These are phyloP conservation scores for Atkinsonella hypoxylon DNA, from an alignment of 2,329 filamentous ascomycete genomes.

Conservation along the genomic window DNA sequence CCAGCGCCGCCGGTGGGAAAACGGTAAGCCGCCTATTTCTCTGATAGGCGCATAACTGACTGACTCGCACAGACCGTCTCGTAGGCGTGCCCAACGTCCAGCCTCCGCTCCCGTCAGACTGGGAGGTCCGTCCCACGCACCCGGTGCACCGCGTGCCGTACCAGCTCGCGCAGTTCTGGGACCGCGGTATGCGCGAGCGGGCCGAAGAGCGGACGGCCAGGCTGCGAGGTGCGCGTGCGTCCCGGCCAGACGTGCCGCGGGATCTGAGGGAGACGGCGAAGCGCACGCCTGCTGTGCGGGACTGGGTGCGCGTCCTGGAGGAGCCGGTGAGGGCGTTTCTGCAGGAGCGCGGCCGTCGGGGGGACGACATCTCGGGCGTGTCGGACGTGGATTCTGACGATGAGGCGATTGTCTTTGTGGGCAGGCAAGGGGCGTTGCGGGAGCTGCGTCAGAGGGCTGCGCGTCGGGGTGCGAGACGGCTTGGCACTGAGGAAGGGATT, in stretches of 20 bases:
- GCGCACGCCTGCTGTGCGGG: conserved; percentile 64
- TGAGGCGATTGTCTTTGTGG: conserved; percentile 88
- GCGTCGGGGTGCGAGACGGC: conserved; percentile 37
- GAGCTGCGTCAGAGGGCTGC: conserved; percentile 22
- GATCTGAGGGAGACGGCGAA: conserved; percentile 74
- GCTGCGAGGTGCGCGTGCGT: conserved; percentile 29
- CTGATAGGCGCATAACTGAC: too few species aligned
- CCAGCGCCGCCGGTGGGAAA: conserved; percentile 85
- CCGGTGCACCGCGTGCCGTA: conserved; percentile 72
- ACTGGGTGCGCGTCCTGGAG: conserved; percentile 73
- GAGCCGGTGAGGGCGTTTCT: conserved; percentile 72
- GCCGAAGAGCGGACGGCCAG: conserved; percentile 34
- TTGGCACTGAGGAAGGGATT: conserved; percentile 49
- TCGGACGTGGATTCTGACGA: conserved; percentile 41
- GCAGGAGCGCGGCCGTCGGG: conserved; percentile 25
- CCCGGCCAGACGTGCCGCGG: conserved; percentile 55
- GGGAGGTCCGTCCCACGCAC: conserved; percentile 71
- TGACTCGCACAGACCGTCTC: too few species aligned
- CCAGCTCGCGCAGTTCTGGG: conserved; percentile 79
- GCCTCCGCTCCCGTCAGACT: conserved; percentile 72
- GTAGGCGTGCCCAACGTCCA: conserved; percentile 76
- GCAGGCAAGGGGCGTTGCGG: conserved; percentile 49
- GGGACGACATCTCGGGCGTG: background rate
- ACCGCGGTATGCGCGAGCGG: conserved; percentile 39
- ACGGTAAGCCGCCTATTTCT: too few species aligned